These are phyloP conservation scores for Anthostomella pinea DNA, from an alignment of 2,329 filamentous ascomycete genomes.

Conservation along the genomic window DNA sequence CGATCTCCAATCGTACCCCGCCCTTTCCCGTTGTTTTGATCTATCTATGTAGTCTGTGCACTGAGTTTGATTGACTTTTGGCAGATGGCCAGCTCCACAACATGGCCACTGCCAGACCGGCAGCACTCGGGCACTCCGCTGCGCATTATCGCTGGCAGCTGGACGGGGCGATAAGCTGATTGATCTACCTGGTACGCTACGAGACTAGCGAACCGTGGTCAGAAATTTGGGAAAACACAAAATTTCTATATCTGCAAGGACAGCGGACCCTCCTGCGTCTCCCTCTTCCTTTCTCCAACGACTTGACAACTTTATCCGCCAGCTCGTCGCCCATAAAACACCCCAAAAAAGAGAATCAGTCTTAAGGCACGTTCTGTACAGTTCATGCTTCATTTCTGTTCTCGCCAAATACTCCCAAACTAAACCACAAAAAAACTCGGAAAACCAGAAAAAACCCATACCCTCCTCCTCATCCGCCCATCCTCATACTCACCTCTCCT, in stretches of 20 bases:
- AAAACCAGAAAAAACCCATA: constrained; percentile 48
- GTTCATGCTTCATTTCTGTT: constrained; percentile 58
- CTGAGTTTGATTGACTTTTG: no score
- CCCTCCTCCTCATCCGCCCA: constrained; percentile 16
- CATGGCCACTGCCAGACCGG: no score
- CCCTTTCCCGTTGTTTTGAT: no score
- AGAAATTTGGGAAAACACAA: no score
- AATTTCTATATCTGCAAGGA: constrained; percentile 28
- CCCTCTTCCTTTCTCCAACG: constrained; percentile 40
- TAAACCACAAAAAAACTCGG: constrained; percentile 60
- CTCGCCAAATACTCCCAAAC: constrained; percentile 50
- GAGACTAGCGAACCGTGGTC: no score
- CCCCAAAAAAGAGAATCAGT: constrained; percentile 49
- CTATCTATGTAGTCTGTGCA: no score
- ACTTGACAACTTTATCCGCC: constrained; percentile 50
- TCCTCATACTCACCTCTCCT: constrained; percentile 11
- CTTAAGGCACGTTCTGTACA: constrained; percentile 47
- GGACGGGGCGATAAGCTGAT: constrained; percentile 15
- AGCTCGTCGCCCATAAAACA: constrained; percentile 40
- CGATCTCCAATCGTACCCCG: no score
- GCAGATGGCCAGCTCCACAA: no score
- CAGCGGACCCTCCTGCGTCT: constrained; percentile 31
- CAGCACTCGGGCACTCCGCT: no score
- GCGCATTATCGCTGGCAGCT: background rate
- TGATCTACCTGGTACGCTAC: no score